phyloP scores from a whole-genome alignment of 306 rosid species.

The Cyclanthera cordifolia region DNA sequence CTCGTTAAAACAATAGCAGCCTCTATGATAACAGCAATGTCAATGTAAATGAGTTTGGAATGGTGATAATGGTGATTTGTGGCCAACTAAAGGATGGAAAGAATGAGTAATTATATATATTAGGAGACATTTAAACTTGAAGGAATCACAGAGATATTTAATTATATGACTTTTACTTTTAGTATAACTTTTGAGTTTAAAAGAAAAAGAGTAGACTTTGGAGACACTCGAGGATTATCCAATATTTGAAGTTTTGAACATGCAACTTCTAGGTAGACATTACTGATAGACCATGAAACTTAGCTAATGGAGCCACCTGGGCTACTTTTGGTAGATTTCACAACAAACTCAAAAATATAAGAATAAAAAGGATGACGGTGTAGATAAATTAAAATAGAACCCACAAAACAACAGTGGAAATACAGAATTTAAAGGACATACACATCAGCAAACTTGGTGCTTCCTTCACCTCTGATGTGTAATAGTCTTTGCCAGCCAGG shows the following conservation, averaged over 20 bases:
- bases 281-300: neutral
- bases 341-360: too few species aligned
- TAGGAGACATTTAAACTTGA: neutral
- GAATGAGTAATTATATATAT: neutral
- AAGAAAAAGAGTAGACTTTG: neutral
- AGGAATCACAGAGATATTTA: neutral
- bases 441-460: slow-evolving; percentile 85
- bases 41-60: neutral
- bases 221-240: neutral
- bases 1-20: too few species aligned
- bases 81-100: neutral
- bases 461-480: slow-evolving; percentile 80
- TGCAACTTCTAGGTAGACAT: neutral
- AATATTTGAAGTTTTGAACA: neutral
- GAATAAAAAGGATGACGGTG: too few species aligned
- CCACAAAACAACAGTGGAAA: neutral
- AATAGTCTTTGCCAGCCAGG: slow-evolving; percentile 80
- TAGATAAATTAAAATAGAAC: too few species aligned
- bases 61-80: neutral
- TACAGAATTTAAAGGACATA: slow-evolving; percentile 26
- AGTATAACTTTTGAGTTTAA: neutral
- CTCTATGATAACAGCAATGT: neutral
- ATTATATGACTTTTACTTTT: neutral
- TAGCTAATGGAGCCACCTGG: neutral
- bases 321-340: neutral